Conservation (phyloP, 2,329 filamentous ascomycete species). For the Xylaria sp. region DNA sequence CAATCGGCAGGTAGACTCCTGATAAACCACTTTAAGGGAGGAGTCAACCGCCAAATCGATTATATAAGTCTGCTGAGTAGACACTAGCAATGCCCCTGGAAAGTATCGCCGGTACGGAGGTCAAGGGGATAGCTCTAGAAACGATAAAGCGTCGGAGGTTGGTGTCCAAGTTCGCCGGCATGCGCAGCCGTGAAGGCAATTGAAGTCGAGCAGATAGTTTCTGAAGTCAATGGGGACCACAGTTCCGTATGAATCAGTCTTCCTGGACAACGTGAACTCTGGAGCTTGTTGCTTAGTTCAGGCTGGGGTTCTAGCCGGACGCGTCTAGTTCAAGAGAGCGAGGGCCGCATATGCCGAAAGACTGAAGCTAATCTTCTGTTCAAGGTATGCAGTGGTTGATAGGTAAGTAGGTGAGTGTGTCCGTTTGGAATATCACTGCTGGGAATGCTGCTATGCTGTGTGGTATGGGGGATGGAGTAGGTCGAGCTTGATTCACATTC, state of each 20-base stretch:
- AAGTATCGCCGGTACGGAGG: background rate
- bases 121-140: conserved; percentile 17
- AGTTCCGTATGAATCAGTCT: background rate
- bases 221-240: background rate
- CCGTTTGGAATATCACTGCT: background rate
- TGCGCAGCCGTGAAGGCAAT: conserved; percentile 38
- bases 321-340: background rate
- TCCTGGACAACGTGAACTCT: background rate
- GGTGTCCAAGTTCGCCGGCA: conserved; percentile 34
- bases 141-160: conserved; percentile 11
- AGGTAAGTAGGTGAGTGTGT: background rate
- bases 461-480: conserved; percentile 7
- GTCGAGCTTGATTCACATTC: background rate
- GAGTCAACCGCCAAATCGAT: background rate
- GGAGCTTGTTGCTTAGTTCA: background rate
- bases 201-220: conserved; percentile 2
- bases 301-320: background rate
- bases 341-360: background rate
- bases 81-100: background rate
- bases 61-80: background rate
- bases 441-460: background rate
- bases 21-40: background rate
- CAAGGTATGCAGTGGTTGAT: too few species aligned
- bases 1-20: conserved; percentile 6
- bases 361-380: background rate